Evolutionary conservation across 2,329 filamentous ascomycete genomes (phyloP).

Genomic region (Monilinia vaccinii-corymbosi): DNA sequence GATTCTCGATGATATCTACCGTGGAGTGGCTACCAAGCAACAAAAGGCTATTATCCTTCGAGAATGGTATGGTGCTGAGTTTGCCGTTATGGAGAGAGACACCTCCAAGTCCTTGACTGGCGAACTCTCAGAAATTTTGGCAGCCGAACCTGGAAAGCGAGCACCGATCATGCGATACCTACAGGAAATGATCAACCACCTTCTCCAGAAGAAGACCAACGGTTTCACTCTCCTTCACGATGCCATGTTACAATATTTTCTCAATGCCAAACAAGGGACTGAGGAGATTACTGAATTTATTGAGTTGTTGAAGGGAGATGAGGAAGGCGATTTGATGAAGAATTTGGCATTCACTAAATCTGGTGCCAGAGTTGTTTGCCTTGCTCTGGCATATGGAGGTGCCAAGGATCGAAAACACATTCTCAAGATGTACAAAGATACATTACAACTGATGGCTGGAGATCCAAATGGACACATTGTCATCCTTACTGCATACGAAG

Average conservation of each 20-base stretch:
- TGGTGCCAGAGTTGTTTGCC: constrained; percentile 70
- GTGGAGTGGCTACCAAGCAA: constrained; percentile 72
- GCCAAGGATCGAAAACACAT: constrained; percentile 92
- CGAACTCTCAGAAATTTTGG: constrained; percentile 68
- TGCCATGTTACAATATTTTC: constrained; percentile 94
- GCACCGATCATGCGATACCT: constrained; percentile 79
- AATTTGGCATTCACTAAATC: constrained; percentile 94
- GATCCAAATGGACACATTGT: constrained; percentile 73
- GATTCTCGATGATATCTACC: constrained; percentile 96
- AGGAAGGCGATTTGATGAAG: constrained; percentile 82
- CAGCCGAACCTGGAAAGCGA: constrained; percentile 73
- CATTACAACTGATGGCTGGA: constrained; percentile 72
- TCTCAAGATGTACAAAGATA: constrained; percentile 83
- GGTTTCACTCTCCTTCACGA: constrained; percentile 98
- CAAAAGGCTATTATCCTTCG: constrained; percentile 80
- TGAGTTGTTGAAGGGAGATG: constrained; percentile 84
- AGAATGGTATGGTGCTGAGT: constrained; percentile 96
- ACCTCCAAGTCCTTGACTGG: constrained; percentile 38
- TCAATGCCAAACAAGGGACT: constrained; percentile 66
- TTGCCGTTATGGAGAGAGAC: constrained; percentile 64
- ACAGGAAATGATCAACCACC: constrained; percentile 76
- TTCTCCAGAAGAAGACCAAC: constrained; percentile 93
- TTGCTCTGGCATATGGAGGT: constrained; percentile 72
- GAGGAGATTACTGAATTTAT: constrained; percentile 81
- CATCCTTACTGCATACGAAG: constrained; percentile 77